phyloP scores from a whole-genome alignment of 352 stramenopile species.

The Achlya hypogyna region DNA sequence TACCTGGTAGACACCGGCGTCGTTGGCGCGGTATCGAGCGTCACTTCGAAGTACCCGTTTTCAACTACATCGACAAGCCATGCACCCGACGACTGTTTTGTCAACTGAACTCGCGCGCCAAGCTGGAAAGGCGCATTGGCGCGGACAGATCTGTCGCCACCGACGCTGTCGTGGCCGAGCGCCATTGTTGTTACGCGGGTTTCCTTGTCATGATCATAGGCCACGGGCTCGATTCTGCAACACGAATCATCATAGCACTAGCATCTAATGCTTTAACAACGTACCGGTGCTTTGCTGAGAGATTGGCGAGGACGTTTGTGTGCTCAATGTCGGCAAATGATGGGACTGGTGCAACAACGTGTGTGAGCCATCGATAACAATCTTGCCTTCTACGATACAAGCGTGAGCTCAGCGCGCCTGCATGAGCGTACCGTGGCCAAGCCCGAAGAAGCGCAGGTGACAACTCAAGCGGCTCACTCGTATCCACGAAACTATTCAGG shows the following conservation, averaged over 20 bases:
- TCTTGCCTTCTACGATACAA: neutral
- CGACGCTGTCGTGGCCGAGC: neutral
- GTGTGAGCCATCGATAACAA: slow-evolving; percentile 15
- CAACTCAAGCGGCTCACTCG: neutral
- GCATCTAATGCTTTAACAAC: neutral
- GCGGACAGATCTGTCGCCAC: slow-evolving; percentile 47
- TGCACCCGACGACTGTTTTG: slow-evolving; percentile 22
- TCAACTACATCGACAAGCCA: slow-evolving; percentile 40
- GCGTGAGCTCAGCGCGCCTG: neutral
- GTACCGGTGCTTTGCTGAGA: slow-evolving; percentile 12
- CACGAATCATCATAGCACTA: neutral
- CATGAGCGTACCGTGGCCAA: neutral
- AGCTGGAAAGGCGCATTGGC: slow-evolving; percentile 54
- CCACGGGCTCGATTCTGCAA: slow-evolving; percentile 16
- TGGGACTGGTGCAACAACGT: slow-evolving; percentile 9
- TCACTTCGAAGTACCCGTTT: slow-evolving; percentile 72
- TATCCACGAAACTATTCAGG: slow-evolving; percentile 1
- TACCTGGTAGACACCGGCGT: neutral
- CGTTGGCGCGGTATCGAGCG: slow-evolving; percentile 29
- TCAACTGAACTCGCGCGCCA: slow-evolving; percentile 15
- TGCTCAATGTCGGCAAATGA: slow-evolving; percentile 14
- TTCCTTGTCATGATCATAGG: neutral
- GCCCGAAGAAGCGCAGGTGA: neutral
- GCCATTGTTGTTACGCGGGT: slow-evolving; percentile 4
- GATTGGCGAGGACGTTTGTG: slow-evolving; percentile 14